phyloP scores from a whole-genome alignment of 768 basidiomycete species.

The Trametes sanguinea region DNA sequence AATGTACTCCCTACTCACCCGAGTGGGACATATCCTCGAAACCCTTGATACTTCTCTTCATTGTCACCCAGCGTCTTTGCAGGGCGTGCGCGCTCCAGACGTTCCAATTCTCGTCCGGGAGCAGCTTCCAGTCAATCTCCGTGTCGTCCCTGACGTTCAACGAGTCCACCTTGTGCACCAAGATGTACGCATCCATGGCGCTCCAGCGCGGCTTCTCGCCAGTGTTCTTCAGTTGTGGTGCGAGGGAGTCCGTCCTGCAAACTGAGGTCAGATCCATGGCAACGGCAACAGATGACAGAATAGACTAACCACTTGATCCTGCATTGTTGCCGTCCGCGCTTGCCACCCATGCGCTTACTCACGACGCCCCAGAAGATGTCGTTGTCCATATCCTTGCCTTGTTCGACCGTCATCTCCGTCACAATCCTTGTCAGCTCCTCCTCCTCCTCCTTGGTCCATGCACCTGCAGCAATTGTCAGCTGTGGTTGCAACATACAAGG shows the following conservation, averaged over 20 bases:
- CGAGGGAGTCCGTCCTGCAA: constrained; percentile 73
- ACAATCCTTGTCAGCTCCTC: constrained; percentile 73
- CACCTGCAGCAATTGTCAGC: constrained; percentile 39
- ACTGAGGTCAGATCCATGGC: background rate
- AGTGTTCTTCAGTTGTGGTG: constrained; percentile 69
- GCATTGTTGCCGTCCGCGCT: constrained; percentile 79
- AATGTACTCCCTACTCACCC: constrained; percentile 44
- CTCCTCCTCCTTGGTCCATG: constrained; percentile 83
- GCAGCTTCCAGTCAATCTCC: constrained; percentile 82
- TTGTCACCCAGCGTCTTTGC: constrained; percentile 77
- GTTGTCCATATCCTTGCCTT: constrained; percentile 70
- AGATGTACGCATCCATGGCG: constrained; percentile 72
- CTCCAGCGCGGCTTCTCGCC: constrained; percentile 75
- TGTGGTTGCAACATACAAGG: background rate
- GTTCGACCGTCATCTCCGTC: constrained; percentile 67
- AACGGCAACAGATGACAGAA: background rate
- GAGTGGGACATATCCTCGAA: constrained; percentile 80
- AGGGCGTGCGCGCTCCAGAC: constrained; percentile 81
- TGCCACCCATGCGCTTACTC: constrained; percentile 74
- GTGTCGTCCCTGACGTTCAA: constrained; percentile 76
- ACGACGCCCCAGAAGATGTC: constrained; percentile 86
- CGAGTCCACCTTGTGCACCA: constrained; percentile 80
- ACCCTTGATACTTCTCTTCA: constrained; percentile 77
- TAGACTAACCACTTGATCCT: constrained; percentile 75
- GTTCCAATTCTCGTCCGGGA: constrained; percentile 78